Conservation (phyloP, 148 eudicot genomes). For the Linanthus parryae region DNA sequence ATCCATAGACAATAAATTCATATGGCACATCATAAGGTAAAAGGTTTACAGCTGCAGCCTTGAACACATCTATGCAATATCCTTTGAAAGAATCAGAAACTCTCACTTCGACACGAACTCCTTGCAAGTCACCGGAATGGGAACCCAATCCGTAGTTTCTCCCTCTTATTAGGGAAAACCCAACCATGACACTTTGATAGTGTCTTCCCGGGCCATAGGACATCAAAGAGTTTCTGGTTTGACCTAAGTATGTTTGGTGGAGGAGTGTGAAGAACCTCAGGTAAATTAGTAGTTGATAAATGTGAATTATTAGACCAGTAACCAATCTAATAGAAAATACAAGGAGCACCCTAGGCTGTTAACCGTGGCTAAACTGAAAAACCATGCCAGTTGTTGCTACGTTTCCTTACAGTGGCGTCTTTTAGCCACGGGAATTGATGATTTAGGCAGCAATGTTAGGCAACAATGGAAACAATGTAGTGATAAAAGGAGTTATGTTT, state of each 20-base stretch:
- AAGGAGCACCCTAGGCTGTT: too few relatives aligned
- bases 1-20: slow-evolving; percentile 45
- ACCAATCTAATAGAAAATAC: too few relatives aligned
- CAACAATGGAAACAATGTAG: too few relatives aligned
- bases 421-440: too few relatives aligned
- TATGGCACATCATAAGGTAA: slow-evolving; percentile 44
- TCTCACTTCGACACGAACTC: too few relatives aligned
- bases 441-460: too few relatives aligned
- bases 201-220: slow-evolving; percentile 44
- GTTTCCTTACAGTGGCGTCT: too few relatives aligned
- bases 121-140: slow-evolving; percentile 32
- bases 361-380: too few relatives aligned
- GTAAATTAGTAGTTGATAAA: slow-evolving; percentile 30
- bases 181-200: slow-evolving; percentile 39
- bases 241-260: slow-evolving; percentile 25
- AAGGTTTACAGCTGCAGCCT: slow-evolving; percentile 29
- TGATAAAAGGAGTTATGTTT: too few relatives aligned
- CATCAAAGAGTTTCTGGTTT: slow-evolving; percentile 27
- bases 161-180: slow-evolving; percentile 35
- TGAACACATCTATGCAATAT: slow-evolving; percentile 43
- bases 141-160: slow-evolving; percentile 36
- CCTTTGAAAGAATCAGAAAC: slow-evolving; percentile 25
- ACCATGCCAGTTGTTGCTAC: too few relatives aligned
- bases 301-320: slow-evolving; percentile 58
- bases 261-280: slow-evolving; percentile 23